These are phyloP conservation scores for Niveomyces coronatus DNA, from an alignment of 2,329 filamentous ascomycete species.

Conservation along the genomic window DNA sequence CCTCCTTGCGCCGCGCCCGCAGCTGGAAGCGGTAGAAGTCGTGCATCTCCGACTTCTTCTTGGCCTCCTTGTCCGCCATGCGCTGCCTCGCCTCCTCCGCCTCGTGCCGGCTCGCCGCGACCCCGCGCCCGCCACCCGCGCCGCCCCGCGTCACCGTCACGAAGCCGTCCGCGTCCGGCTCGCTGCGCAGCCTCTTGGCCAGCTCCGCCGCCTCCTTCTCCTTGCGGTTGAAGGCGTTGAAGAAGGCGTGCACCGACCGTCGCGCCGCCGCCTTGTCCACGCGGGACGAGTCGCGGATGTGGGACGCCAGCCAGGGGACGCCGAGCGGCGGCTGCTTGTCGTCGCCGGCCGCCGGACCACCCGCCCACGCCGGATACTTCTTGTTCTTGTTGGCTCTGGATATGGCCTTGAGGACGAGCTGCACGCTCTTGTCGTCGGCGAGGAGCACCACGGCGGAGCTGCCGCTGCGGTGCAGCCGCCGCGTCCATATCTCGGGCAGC, in stretches of 20 bases:
- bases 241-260: constrained; percentile 70
- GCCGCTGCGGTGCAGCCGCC: constrained; percentile 60
- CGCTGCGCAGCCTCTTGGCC: constrained; percentile 57
- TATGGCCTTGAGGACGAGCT: constrained; percentile 65
- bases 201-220: constrained; percentile 53
- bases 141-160: constrained; percentile 80
- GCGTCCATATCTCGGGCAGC: constrained; percentile 65
- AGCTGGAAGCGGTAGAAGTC: constrained; percentile 82
- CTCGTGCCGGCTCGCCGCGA: constrained; percentile 65
- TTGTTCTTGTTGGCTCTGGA: constrained; percentile 50
- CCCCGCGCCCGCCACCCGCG: constrained; percentile 61
- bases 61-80: constrained; percentile 52
- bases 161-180: constrained; percentile 92
- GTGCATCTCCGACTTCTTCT: constrained; percentile 52
- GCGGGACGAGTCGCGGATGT: constrained; percentile 62
- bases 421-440: constrained; percentile 71
- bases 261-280: constrained; percentile 60
- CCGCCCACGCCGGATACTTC: constrained; percentile 58
- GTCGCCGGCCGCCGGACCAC: constrained; percentile 44
- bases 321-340: constrained; percentile 54
- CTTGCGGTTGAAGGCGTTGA: constrained; percentile 66
- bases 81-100: constrained; percentile 48
- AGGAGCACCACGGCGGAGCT: constrained; percentile 73
- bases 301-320: constrained; percentile 46
- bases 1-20: constrained; percentile 66